These are phyloP conservation scores for Suhomyces vadensis DNA, from an alignment of 805 yeast genomes.

Conservation along the genomic window DNA sequence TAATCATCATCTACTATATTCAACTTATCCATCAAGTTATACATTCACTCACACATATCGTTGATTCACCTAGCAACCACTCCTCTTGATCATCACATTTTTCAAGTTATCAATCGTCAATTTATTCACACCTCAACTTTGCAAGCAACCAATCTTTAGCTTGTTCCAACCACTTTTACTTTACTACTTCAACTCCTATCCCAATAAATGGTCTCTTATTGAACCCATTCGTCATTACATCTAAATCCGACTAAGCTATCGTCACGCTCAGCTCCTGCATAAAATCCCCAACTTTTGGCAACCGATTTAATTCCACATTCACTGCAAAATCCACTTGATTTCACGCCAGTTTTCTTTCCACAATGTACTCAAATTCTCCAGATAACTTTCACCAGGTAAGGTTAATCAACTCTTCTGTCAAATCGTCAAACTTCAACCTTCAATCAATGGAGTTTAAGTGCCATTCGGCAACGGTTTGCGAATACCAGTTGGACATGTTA, in stretches of 20 bases:
- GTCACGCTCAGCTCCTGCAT: not conserved
- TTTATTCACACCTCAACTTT: not conserved
- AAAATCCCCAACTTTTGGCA: slow-evolving; percentile 1
- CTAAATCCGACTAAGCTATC: not conserved
- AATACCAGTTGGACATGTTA: slow-evolving; percentile 47
- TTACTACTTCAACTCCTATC: not conserved
- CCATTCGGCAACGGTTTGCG: slow-evolving; percentile 44
- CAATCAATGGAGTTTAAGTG: slow-evolving; percentile 49
- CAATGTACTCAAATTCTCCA: slow-evolving; percentile 23
- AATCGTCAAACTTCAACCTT: slow-evolving; percentile 42
- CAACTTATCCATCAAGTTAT: not conserved
- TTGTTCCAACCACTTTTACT: slow-evolving; percentile 1
- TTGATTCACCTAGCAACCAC: not conserved
- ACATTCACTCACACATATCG: slow-evolving; percentile 2
- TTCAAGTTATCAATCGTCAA: not conserved
- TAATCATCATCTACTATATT: not conserved
- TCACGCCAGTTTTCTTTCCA: not conserved
- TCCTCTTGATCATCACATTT: not conserved
- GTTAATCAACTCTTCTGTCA: slow-evolving; percentile 30
- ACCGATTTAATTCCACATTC: not conserved
- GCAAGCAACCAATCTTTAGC: not conserved
- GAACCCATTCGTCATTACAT: slow-evolving; percentile 5
- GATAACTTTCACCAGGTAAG: slow-evolving; percentile 36
- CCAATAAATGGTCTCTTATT: not conserved
- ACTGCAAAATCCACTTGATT: not conserved